A percentile compares a stretch with the other conserved stretches of the same genome.
Evolutionary conservation across 768 basidiomycete species (phyloP).

Genomic region (Pulveroboletus ravenelii): DNA sequence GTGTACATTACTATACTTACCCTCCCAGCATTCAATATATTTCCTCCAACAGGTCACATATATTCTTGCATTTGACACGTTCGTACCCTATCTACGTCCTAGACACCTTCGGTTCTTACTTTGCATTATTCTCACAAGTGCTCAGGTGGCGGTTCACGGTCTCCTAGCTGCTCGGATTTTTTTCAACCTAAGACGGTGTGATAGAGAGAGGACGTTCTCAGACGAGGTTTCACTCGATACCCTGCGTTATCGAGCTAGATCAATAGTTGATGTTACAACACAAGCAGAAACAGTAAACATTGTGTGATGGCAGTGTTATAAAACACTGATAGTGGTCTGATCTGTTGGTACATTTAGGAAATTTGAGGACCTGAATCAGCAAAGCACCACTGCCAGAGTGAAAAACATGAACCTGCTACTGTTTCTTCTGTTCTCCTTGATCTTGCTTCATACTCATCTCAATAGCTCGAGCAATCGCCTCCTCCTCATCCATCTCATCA

Average conservation of each 20-base stretch:
- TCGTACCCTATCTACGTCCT: constrained; percentile 2
- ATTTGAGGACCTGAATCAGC: neutral
- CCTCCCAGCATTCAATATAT: neutral
- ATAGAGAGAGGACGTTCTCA: neutral
- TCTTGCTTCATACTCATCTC: constrained; percentile 85
- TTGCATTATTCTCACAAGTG: constrained; percentile 4
- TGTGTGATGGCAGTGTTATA: neutral
- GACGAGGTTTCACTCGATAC: constrained; percentile 1
- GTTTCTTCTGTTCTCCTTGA: constrained; percentile 40
- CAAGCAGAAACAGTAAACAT: neutral
- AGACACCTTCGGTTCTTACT: constrained; percentile 1
- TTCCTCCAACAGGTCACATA: constrained; percentile 10
- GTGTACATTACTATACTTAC: no score
- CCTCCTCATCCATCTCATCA: constrained; percentile 78
- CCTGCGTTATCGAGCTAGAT: neutral
- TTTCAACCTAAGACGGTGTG: constrained; percentile 24
- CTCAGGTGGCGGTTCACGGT: constrained; percentile 26
- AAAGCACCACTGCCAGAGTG: neutral
- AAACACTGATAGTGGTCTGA: neutral
- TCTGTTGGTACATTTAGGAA: neutral
- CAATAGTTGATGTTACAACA: neutral
- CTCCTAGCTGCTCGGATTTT: constrained; percentile 26
- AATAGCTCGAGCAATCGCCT: constrained; percentile 86
- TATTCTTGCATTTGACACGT: constrained; percentile 20
- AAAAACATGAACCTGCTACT: constrained; percentile 12